Evolutionary conservation across 1,284 basidiomycete genomes (phyloP), one percentile per base, ranked within the genome.

Genomic region (Cutaneotrichosporon mucoides): DNA sequence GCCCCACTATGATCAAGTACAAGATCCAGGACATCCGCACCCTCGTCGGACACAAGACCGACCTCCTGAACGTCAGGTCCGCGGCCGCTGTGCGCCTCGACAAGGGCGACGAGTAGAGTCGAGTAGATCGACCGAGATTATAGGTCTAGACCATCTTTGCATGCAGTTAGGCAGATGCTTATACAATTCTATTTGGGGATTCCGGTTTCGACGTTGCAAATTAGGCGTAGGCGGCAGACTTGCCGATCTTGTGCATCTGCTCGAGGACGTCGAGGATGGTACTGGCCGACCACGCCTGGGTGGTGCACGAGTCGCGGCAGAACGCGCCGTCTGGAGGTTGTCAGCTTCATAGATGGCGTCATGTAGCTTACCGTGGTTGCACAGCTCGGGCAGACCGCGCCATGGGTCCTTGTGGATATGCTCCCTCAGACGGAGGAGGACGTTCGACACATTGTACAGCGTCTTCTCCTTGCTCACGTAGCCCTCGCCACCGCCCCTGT

Each of bases 1-100:
- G 96, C 63, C 96, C 96, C n/a, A 99, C 96, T 1, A 99, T 99
- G 96, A 99, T 99, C 80, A 86, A 92, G 90, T 84, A 84, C 73
- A 82, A 81, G 41, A 95, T 99, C 75, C 94, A 88, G 77, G 98
- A 99, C 76, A 99, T 99, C 70, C 84, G 96, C 63, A 93, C 95
- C 40, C 82, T 99, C 48, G 90, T 99, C 53, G 96, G 96, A 11
- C 96, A 99, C 83, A 99, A 97, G 81, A 92, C 93, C 16, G 88
- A 91, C 54, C 84, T 95, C 69, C 92, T 92, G 64, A 85, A 83
- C 62, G 88, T 96, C 66, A 92, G 93, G 79, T 89, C 87, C 73
- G 87, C 90, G 36, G 85, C 92, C 0, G 92, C 93, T 12, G 92
- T 96, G 13, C 85, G 91, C 79, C 90, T 96, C 67, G 81, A 78